Evolutionary conservation across 768 basidiomycete species (phyloP), one percentile per base, ranked within the genome.

Genomic region (Hygrocybe coccinea): DNA sequence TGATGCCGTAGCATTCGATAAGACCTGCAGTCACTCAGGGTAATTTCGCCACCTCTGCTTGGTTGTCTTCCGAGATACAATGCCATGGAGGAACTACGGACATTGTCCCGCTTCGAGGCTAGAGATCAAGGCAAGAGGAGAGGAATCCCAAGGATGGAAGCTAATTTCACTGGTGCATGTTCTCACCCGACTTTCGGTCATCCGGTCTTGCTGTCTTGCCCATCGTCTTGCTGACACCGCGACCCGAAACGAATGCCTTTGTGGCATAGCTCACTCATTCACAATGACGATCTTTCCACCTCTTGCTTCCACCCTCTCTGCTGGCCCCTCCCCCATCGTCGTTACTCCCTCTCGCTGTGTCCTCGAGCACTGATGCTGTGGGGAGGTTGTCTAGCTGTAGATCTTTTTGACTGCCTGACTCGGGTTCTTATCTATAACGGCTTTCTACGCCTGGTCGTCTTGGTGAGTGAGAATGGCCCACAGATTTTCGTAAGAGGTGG

Each of bases 11-110:
- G 79, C 77, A 1, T 78, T 84, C 54, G 83, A 85, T 68, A 85
- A 85, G 71, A 84, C 82, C 0, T 1, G 83, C 82, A 12, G 67
- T 83, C 50, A 80, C 82, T 1, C 59, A 66, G 45, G 78, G 78
- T 10, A 60, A 71, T 50, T 69, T 24, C 65, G 63, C 10, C 62
- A 72, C 46, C 67, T 78, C 38, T 57, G n/a, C n/a, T n/a, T n/a
- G n/a, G n/a, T 6, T n/a, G 52, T 22, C 17, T 17, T 35, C 19
- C 37, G 11, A n/a, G 7, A 15, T 4, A 17, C 12, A 24, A 35
- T 6, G n/a, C 38, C 10, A 5, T 38, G 38, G 12, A 14, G 15
- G 19, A 6, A 38, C 44, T 17, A 22, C 52, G 37, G 48, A 57
- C 39, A 45, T 54, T 14, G 48, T 68, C 14, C 67, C 71, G 33